phyloP scores from a whole-genome alignment of 352 stramenopile species.

The Phytophthora macrochlamydospora region DNA sequence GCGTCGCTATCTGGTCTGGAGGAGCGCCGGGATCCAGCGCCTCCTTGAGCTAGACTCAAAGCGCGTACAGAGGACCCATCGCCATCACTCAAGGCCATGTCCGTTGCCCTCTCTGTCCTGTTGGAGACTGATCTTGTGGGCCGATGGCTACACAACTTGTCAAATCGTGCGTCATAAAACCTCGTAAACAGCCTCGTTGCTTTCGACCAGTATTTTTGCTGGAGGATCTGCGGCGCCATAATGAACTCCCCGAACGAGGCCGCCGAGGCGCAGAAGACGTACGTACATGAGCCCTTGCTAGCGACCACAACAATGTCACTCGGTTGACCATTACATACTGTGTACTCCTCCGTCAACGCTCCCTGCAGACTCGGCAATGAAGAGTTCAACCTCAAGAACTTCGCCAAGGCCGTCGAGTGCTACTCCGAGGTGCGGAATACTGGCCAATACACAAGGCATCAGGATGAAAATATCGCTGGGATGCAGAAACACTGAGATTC shows the following conservation, averaged over 20 bases:
- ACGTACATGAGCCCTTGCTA: conserved; percentile 13
- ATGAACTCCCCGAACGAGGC: conserved; percentile 53
- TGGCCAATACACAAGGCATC: background rate
- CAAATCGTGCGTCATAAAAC: background rate
- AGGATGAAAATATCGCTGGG: background rate
- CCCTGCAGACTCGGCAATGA: conserved; percentile 71
- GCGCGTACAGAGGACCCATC: background rate
- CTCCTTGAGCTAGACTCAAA: background rate
- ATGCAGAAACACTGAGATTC: background rate
- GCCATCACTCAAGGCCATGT: background rate
- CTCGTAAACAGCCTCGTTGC: background rate
- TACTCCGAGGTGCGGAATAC: conserved; percentile 65
- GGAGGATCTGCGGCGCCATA: conserved; percentile 13
- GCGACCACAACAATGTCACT: no score
- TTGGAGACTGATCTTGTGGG: no score
- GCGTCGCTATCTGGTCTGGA: no score
- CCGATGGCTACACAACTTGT: background rate
- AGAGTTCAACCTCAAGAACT: conserved; percentile 89
- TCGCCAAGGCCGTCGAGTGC: conserved; percentile 76
- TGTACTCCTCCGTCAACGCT: background rate
- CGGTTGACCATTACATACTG: no score
- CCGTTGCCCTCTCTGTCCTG: background rate
- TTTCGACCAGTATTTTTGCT: conserved; percentile 10
- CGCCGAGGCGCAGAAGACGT: conserved; percentile 74
- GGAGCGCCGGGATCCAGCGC: no score